These are phyloP conservation scores for Phaeolepiota aurea DNA, from an alignment of 768 basidiomycete genomes.

Conservation along the genomic window DNA sequence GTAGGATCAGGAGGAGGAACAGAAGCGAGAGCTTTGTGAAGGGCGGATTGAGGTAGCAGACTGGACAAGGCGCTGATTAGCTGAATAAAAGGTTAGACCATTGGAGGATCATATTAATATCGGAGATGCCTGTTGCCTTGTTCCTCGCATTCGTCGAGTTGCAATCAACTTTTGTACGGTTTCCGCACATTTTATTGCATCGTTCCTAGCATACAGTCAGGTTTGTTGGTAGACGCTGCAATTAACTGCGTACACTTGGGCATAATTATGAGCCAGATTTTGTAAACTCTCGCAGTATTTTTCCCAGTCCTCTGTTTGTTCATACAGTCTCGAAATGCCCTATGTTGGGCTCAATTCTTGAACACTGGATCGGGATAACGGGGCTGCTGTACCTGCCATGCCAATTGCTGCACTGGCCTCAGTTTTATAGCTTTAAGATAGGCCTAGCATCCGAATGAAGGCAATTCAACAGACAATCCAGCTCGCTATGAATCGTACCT, in stretches of 20 bases:
- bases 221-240: neutral
- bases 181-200: constrained; percentile 75
- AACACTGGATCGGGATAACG: constrained; percentile 5
- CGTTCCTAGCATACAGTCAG: constrained; percentile 38
- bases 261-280: constrained; percentile 49
- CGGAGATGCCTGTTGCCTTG: constrained; percentile 43
- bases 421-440: constrained; percentile 71
- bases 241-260: constrained; percentile 39
- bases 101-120: constrained; percentile 1
- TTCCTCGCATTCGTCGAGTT: constrained; percentile 51
- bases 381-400: constrained; percentile 64
- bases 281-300: constrained; percentile 45
- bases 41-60: constrained; percentile 66
- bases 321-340: constrained; percentile 72
- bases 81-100: constrained; percentile 25
- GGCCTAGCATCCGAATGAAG: constrained; percentile 33
- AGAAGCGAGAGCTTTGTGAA: constrained; percentile 51
- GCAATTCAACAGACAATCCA: neutral
- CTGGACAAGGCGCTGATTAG: constrained; percentile 57
- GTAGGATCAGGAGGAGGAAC: constrained; percentile 75
- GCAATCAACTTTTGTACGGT: constrained; percentile 70
- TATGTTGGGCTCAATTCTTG: constrained; percentile 14
- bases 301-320: constrained; percentile 51
- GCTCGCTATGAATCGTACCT: constrained; percentile 47
- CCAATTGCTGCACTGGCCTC: constrained; percentile 65